Evolutionary conservation across 2,329 filamentous ascomycete genomes (phyloP).

Genomic region (Anthostomella pinea): DNA sequence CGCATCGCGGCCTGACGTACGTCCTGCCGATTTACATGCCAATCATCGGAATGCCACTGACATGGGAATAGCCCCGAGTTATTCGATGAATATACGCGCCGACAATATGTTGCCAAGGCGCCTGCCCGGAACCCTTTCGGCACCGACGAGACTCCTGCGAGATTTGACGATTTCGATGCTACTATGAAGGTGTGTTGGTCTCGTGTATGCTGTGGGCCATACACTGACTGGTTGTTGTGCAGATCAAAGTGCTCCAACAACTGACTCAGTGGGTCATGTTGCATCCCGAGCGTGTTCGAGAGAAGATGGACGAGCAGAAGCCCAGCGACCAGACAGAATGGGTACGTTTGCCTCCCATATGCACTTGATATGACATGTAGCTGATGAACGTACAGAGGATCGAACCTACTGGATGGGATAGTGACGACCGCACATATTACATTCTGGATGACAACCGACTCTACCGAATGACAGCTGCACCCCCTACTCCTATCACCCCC

Average conservation of each 20-base stretch:
- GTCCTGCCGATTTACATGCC: conserved; percentile 37
- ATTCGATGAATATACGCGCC: conserved; percentile 89
- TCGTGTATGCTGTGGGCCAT: not conserved
- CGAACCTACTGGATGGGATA: conserved; percentile 85
- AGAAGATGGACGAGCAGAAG: conserved; percentile 78
- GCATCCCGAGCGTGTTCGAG: conserved; percentile 81
- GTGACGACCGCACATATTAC: conserved; percentile 81
- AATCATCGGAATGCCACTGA: conserved; percentile 6
- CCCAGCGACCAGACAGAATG: conserved; percentile 79
- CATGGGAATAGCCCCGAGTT: conserved; percentile 64
- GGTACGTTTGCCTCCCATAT: conserved; percentile 59
- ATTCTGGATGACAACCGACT: conserved; percentile 92
- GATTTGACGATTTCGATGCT: conserved; percentile 78
- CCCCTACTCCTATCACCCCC: conserved; percentile 53
- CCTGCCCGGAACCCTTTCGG: conserved; percentile 83
- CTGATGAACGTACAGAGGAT: conserved; percentile 54
- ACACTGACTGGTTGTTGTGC: conserved; percentile 7
- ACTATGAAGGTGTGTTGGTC: conserved; percentile 65
- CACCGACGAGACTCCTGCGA: conserved; percentile 65
- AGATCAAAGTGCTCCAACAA: conserved; percentile 79
- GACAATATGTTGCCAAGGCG: conserved; percentile 82
- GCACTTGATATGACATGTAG: conserved; percentile 28
- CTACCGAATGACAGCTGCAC: conserved; percentile 81
- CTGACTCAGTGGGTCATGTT: conserved; percentile 86
- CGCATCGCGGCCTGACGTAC: conserved; percentile 87